Evolutionary conservation across 208 protist genomes (phyloP), one percentile per base, ranked within the genome.

Genomic region (Trypanosoma boissoni): DNA sequence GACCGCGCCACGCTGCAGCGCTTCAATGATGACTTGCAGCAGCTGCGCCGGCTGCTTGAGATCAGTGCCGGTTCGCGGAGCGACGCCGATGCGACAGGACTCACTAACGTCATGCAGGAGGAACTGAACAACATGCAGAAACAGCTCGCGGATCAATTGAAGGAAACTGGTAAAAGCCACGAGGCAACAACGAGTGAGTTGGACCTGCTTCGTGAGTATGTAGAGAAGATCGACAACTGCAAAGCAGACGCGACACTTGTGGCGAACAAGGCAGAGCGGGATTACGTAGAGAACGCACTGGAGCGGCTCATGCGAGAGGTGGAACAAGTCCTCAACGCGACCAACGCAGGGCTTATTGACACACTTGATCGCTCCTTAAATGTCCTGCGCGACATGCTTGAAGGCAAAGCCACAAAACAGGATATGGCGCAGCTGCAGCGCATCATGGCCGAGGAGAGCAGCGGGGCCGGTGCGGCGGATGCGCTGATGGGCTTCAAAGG

Each of bases 231-330:
- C 7, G 82, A 95, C 46, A 78, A 85, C 56, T 75, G 82, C 69
- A 95, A 95, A 75, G 89, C 89, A 0, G 89, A 95, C 48, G 78
- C 83, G 20, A 80, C 77, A 37, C 77, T 93, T 32, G 89, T 95
- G 18, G 89, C 89, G 2, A 93, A 93, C 71, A 95, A 95, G 74
- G 89, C 89, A 10, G 89, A 95, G 58, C 85, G 89, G 21, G 89
- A 95, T 64, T 95, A 93, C 62, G 89, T 95, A 1, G 86, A 95
- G 67, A 95, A 95, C 52, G 85, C 89, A 32, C 76, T 95, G 53
- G 89, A 95, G 78, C 79, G 85, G 23, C 69, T 95, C 24, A 95
- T 92, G 86, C 85, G 89, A 0, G 86, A 95, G 80, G 89, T 95
- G 74, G 89, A 95, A 68, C 89, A 95, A 66, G 89, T 95, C 23